Conservation (phyloP, 2,329 filamentous ascomycete species). For the Scleromitrula shiraiana region DNA sequence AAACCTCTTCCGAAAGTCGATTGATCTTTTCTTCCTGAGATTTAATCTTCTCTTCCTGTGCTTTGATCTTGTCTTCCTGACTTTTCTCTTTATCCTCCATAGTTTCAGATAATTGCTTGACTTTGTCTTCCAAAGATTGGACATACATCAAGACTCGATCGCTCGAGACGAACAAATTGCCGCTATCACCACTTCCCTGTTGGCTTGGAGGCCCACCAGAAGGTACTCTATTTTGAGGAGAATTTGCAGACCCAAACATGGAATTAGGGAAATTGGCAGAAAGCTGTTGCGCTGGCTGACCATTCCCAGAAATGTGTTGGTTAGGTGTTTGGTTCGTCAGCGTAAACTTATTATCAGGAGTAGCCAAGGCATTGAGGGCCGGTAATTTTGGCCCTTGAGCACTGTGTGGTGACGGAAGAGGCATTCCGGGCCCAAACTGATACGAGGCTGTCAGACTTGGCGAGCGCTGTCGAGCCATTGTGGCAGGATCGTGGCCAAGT, state of each 20-base stretch:
- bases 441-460: constrained; percentile 59
- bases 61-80: constrained; percentile 21
- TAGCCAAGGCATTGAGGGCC: constrained; percentile 26
- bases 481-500: constrained; percentile 44
- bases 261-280: constrained; percentile 22
- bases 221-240: constrained; percentile 30
- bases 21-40: constrained; percentile 21
- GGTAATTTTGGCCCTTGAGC: constrained; percentile 29
- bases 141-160: constrained; percentile 65
- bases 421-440: constrained; percentile 40
- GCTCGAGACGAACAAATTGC: constrained; percentile 56
- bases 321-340: constrained; percentile 23
- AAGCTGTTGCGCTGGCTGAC: constrained; percentile 18
- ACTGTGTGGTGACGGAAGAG: constrained; percentile 25
- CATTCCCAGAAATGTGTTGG: constrained; percentile 20
- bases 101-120: constrained; percentile 39
- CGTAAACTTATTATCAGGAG: constrained; percentile 29
- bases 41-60: constrained; percentile 22
- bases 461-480: constrained; percentile 50
- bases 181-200: constrained; percentile 42
- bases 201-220: constrained; percentile 16
- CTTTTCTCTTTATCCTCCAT: constrained; percentile 31
- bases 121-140: constrained; percentile 56
- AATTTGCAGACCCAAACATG: constrained; percentile 36
- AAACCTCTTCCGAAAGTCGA: constrained; percentile 25